phyloP scores from a whole-genome alignment of 441 rosid species.

The Erodium texanum region DNA sequence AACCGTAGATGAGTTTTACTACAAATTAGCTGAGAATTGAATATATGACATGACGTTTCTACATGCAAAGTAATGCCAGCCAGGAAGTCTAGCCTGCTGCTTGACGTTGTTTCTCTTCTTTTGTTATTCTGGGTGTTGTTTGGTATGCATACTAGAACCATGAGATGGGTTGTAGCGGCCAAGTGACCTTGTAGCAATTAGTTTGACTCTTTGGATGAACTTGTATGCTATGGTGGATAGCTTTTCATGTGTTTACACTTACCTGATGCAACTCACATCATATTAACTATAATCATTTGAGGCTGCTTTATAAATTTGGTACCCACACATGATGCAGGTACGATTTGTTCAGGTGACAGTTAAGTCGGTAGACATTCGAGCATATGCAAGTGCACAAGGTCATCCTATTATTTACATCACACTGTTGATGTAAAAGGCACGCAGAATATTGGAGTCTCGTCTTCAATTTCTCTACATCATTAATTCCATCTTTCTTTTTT shows the following conservation, averaged over 20 bases:
- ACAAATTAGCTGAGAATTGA: constrained; percentile 45
- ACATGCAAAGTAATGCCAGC: neutral
- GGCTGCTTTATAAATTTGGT: neutral
- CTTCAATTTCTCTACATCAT: too few species aligned
- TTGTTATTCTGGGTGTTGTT: neutral
- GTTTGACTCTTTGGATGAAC: neutral
- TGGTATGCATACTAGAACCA: neutral
- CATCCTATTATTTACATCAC: too few species aligned
- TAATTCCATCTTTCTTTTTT: too few species aligned
- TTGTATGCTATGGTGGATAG: too few species aligned
- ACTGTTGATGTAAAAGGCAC: too few species aligned
- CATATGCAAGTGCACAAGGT: neutral
- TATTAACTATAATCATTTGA: neutral
- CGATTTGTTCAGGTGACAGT: neutral
- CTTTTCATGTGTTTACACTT: too few species aligned
- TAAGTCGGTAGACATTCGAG: neutral
- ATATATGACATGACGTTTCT: too few species aligned
- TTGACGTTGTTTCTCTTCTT: neutral
- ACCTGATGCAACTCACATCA: too few species aligned
- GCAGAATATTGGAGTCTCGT: too few species aligned
- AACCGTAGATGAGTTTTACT: constrained; percentile 57
- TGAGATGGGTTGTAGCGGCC: neutral
- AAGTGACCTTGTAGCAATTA: neutral
- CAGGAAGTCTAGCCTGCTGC: neutral
- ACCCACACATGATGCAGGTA: too few species aligned